Evolutionary conservation across 148 eudicot species (phyloP), one percentile per base, ranked within the genome.

Genomic region (Rheum nobile): DNA sequence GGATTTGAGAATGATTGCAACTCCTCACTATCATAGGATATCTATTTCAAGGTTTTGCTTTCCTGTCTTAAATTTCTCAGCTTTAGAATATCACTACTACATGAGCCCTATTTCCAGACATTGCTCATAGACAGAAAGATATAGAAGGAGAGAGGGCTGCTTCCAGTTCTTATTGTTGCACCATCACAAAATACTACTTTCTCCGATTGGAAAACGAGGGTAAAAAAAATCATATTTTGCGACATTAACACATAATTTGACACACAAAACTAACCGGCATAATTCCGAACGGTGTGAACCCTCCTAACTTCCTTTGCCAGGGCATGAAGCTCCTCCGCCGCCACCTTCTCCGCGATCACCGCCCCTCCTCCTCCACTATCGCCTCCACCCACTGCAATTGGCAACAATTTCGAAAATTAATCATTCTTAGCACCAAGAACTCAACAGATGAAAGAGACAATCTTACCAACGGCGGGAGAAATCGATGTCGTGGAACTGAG

Each of bases 271-370:
- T 84, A 32, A 90, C 99, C 99, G 8, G 96, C 96, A 26, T 95
- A 95, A 52, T 57, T 71, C 79, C 99, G 82, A 72, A 88, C 99
- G 41, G 86, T 80, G 82, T 90, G 96, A 26, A 95, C 92, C 88
- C 94, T 85, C 13, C 91, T 93, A 77, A 95, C 99, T 80, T 95
- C 97, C 86, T 89, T 92, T 0, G 97, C 99, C 47, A 95, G 88
- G 12, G 91, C 82, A 44, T 88, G 89, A 19, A 95, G 81, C 83
- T 94, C 98, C 83, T 88, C 89, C 68, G 83, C 88, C 85, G 80
- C 78, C 73, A 85, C 76, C 74, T 74, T 61, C 80, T 85, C 89
- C 29, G 84, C 84, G 57, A 74, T 80, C 59, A 67, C 77, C 31
- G 67, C 35, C 46, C 76, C 83, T 42, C 42, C 76, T 47, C 72